A percentile compares a stretch with the other conserved stretches of the same genome.
phyloP scores from a whole-genome alignment of 495 filamentous ascomycete species.

The Bacidia rubella region DNA sequence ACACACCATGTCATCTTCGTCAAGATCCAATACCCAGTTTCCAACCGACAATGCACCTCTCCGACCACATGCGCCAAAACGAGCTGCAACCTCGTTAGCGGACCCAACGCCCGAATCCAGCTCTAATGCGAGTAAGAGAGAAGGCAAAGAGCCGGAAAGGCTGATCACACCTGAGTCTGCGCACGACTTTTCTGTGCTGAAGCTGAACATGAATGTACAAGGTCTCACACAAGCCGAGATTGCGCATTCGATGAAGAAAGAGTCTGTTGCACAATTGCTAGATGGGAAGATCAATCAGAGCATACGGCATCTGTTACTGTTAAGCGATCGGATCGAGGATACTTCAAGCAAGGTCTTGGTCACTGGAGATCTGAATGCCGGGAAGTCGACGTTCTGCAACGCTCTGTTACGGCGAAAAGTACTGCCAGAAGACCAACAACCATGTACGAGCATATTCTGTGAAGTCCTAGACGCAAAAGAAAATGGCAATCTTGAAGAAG shows the following conservation, averaged over 20 bases:
- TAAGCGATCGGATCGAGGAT: conserved; percentile 92
- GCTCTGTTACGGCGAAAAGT: conserved; percentile 84
- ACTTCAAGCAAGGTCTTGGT: conserved; percentile 94
- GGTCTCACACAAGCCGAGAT: conserved; percentile 74
- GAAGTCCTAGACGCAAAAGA: conserved; percentile 88
- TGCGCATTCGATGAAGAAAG: conserved; percentile 92
- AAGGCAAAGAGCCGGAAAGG: conserved; percentile 48
- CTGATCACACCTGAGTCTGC: conserved; percentile 87
- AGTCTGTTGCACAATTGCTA: conserved; percentile 72
- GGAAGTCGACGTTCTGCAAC: conserved; percentile 98
- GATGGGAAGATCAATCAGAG: conserved; percentile 90
- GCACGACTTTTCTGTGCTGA: conserved; percentile 89
- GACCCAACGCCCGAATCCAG: conserved; percentile 59
- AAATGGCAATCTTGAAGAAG: conserved; percentile 82
- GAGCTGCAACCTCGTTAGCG: conserved; percentile 59
- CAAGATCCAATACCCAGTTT: conserved; percentile 22
- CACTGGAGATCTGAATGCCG: conserved; percentile 94
- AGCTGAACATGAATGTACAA: conserved; percentile 85
- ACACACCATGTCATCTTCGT: conserved; percentile 37
- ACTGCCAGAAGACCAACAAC: conserved; percentile 91
- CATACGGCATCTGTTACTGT: conserved; percentile 71
- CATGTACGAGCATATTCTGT: conserved; percentile 98
- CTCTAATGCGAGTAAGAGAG: conserved; percentile 43
- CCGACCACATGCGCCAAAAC: conserved; percentile 41
- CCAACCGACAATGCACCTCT: conserved; percentile 25